Evolutionary conservation across 495 filamentous ascomycete species (phyloP), one percentile per base, ranked within the genome.

Genomic region (Trichoderma gamsii): DNA sequence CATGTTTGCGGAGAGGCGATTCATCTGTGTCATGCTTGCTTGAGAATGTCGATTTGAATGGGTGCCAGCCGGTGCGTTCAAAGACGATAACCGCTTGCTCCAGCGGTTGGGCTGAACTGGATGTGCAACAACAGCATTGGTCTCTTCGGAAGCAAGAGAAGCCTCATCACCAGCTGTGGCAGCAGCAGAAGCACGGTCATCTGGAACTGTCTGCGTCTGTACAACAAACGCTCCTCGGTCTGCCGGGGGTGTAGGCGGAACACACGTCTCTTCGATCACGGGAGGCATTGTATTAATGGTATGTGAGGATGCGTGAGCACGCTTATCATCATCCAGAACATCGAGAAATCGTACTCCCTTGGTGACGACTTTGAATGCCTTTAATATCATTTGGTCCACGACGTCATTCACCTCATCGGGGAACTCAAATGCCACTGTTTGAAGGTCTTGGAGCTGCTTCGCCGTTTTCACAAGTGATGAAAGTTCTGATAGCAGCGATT

Each of bases 281-380:
- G 88, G 87, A 68, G 84, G 81, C 77, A 86, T 86, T 52, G 89
- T 75, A 12, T 15, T 6, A 32, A 76, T 79, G 52, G 83, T 78
- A 59, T 85, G 81, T 16, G 64, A 41, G 41, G 88, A 85, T 67
- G 76, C 71, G 35, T 80, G 78, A 16, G 76, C 69, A 46, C 76
- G 76, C 41, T 80, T 78, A 70, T 92, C 90, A 67, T 94, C 87
- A 29, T 92, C 87, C 83, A 92, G 90, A 5, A 93, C 83, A 73
- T 99, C 96, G n/a, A 97, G 82, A 75, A 99, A 97, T 69, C 88
- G 85, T 65, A 97, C 92, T 44, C 90, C 92, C 68, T 93, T 89
- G 67, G 88, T 92, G n/a, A 96, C 90, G 68, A 97, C 92, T 72
- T 91, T 94, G 80, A 96, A 98, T 0, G 92, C 93, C 74, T 93